Evolutionary conservation across 169 alveolate genomes (phyloP), one percentile per base, ranked within the genome.

Genomic region (Plasmodium billcollinsi): DNA sequence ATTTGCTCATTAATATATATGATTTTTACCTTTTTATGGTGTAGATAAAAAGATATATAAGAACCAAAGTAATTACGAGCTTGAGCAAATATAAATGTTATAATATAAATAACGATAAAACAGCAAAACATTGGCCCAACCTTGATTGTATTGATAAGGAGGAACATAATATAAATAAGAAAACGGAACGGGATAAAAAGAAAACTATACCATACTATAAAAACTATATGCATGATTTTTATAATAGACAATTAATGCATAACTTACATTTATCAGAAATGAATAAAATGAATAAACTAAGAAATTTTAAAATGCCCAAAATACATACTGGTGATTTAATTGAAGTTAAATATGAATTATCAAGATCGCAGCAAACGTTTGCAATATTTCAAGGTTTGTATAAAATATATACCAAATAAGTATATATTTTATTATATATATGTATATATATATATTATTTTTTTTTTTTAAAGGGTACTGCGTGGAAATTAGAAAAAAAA

Each of bases 291-390:
- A 76, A 66, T 18, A 93, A 89, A 66, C 74, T 90, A 62, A 76
- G 97, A 58, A 94, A 94, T 71, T 94, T 94, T 59, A 94, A 91
- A 72, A 94, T 94, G 90, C 74, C 92, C 4, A 50, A 50, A 29
- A 74, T 78, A 5, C 75, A 61, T 73, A 61, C 93, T 52, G 97
- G 97, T 3, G 97, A 94, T 58, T 69, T 94, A 59, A 74, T 94
- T 8, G 97, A 94, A 56, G 96, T 94, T 15, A 94, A 94, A 69
- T 94, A 94, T 52, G 97, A 94, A 59, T 89, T 94, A 29, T 94
- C 97, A 9, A 58, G 97, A 20, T 93, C 97, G 1, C 96, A 94
- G 74, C 97, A 94, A 67, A 94, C 97, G 14, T 94, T 89, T 52
- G 97, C 97, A n/a, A 88, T 85, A 5, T 94, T 94, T 62, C 93